A percentile compares a stretch with the other conserved stretches of the same genome.
phyloP scores from a whole-genome alignment of 495 filamentous ascomycete genomes.

The Talaromyces borbonicus region DNA sequence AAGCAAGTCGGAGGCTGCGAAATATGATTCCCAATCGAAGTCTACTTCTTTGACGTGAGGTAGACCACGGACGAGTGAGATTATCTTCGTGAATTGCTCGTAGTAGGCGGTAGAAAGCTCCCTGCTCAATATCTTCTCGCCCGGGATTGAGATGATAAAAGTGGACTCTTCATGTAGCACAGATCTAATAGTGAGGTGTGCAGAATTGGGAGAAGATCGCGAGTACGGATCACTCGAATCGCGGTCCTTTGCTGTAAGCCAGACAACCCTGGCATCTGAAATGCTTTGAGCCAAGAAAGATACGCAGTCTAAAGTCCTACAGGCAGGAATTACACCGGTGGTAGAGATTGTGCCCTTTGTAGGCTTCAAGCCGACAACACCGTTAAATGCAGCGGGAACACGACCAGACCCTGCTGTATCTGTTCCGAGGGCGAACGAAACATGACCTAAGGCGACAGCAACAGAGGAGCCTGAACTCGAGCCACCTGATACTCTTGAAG shows the following conservation, averaged over 20 bases:
- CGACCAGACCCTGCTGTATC: slow-evolving; percentile 57
- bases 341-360: slow-evolving; percentile 53
- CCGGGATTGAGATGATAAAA: slow-evolving; percentile 46
- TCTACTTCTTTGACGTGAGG: slow-evolving; percentile 31
- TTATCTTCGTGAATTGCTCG: slow-evolving; percentile 34
- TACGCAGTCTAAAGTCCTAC: slow-evolving; percentile 50
- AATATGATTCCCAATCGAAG: slow-evolving; percentile 44
- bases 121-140: slow-evolving; percentile 28
- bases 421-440: slow-evolving; percentile 50
- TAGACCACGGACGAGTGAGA: slow-evolving; percentile 31
- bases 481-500: slow-evolving; percentile 51
- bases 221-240: slow-evolving; percentile 46
- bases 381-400: slow-evolving; percentile 51
- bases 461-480: slow-evolving; percentile 52
- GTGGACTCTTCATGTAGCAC: not conserved
- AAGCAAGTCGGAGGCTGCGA: slow-evolving; percentile 16
- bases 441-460: slow-evolving; percentile 43
- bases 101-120: slow-evolving; percentile 34
- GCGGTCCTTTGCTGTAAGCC: slow-evolving; percentile 43
- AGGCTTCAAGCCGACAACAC: slow-evolving; percentile 55
- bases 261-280: slow-evolving; percentile 41
- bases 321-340: slow-evolving; percentile 48
- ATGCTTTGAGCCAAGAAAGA: slow-evolving; percentile 42
- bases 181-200: slow-evolving; percentile 3
- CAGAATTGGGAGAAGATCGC: slow-evolving; percentile 20